Conservation (phyloP, 1,284 basidiomycete genomes). For the Apiotrichum laibachii region DNA sequence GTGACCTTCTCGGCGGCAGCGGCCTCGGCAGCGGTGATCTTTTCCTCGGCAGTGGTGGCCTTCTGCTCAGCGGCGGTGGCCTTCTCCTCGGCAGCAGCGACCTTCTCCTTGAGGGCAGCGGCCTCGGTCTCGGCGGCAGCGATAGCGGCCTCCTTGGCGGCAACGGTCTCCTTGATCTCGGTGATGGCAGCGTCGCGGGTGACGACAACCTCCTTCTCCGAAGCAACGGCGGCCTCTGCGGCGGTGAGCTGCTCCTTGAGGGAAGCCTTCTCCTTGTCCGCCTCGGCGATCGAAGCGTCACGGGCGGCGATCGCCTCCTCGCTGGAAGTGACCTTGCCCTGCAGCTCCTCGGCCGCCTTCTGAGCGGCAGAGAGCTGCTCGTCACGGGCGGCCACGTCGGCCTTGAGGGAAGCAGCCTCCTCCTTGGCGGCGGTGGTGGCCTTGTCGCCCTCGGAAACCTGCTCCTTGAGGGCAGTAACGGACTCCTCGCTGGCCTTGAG, state of each 20-base stretch:
- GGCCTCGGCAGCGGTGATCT: slow-evolving; percentile 4
- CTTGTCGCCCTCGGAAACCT: neutral
- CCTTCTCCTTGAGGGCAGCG: neutral
- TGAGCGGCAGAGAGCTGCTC: slow-evolving; percentile 11
- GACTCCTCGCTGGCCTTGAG: neutral
- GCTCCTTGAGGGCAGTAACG: neutral
- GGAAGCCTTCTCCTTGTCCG: neutral
- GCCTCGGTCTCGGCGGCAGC: neutral
- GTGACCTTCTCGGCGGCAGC: neutral
- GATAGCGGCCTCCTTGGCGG: neutral
- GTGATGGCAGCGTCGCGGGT: neutral
- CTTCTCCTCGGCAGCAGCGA: slow-evolving; percentile 21
- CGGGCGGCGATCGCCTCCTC: slow-evolving; percentile 17
- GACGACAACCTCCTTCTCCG: neutral
- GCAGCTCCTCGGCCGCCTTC: neutral
- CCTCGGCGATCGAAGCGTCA: neutral
- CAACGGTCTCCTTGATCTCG: neutral
- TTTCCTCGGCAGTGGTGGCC: slow-evolving; percentile 13
- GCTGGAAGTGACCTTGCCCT: slow-evolving; percentile 7
- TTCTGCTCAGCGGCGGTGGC: slow-evolving; percentile 19
- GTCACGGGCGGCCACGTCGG: slow-evolving; percentile 1
- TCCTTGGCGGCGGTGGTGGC: neutral
- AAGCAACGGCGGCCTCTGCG: neutral
- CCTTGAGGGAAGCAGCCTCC: neutral
- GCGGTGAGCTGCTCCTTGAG: neutral